These are phyloP conservation scores for Rhipidocladum racemiflorum DNA, from an alignment of 176 grass and related monocot species.

Conservation along the genomic window DNA sequence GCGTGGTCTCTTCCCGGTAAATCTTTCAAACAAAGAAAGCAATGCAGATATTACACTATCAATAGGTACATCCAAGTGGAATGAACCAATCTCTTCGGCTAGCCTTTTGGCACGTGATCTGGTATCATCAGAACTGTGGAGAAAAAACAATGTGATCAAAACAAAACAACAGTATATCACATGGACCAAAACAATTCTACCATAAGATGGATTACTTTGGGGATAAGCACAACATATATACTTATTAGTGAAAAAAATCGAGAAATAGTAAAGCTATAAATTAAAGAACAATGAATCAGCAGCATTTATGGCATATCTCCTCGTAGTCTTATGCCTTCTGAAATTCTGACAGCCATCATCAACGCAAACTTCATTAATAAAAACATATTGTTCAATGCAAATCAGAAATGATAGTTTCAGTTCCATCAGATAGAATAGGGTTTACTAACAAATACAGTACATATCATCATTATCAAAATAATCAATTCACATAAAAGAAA, in stretches of 20 bases:
- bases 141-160: slow-evolving; percentile 25
- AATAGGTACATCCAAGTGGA: slow-evolving; percentile 79
- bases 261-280: slow-evolving; percentile 13
- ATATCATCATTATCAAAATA: slow-evolving; percentile 16
- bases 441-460: neutral
- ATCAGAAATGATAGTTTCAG: neutral
- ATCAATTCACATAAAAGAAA: neutral
- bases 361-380: neutral
- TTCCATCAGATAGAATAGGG: neutral
- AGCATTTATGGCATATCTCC: neutral
- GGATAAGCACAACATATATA: neutral
- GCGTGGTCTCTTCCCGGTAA: slow-evolving; percentile 63
- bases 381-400: neutral
- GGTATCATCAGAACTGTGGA: slow-evolving; percentile 79
- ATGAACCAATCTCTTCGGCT: slow-evolving; percentile 81
- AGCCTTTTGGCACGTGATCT: slow-evolving; percentile 83
- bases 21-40: slow-evolving; percentile 80
- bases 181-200: slow-evolving; percentile 15
- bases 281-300: neutral
- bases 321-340: neutral
- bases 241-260: neutral
- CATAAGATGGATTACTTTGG: neutral
- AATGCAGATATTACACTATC: slow-evolving; percentile 83
- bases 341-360: slow-evolving; percentile 1
- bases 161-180: slow-evolving; percentile 13